These are phyloP conservation scores for Didymella arachidicola DNA, from an alignment of 2,329 filamentous ascomycete genomes.

Conservation along the genomic window DNA sequence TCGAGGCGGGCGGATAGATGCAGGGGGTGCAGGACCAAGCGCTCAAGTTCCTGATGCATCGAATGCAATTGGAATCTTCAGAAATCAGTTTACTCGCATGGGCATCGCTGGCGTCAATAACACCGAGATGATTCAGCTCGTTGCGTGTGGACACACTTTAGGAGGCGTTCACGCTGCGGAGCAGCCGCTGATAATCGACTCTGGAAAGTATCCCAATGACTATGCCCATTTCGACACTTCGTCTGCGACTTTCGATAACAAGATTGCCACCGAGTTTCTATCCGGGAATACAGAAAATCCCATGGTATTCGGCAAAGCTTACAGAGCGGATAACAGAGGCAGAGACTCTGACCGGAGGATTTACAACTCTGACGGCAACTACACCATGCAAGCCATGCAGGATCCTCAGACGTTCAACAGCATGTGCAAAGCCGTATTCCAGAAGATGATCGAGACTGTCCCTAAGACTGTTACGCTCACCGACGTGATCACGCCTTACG, in stretches of 20 bases:
- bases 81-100: constrained; percentile 64
- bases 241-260: constrained; percentile 61
- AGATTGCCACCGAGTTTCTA: constrained; percentile 65
- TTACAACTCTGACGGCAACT: constrained; percentile 64
- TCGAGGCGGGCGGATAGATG: constrained; percentile 63
- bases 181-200: constrained; percentile 62
- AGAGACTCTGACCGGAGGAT: constrained; percentile 65
- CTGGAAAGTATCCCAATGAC: constrained; percentile 53
- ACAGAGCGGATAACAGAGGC: constrained; percentile 42
- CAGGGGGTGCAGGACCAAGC: constrained; percentile 55
- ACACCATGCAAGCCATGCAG: constrained; percentile 60
- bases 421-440: constrained; percentile 61
- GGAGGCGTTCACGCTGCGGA: constrained; percentile 65
- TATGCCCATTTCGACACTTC: constrained; percentile 53
- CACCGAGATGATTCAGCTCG: constrained; percentile 67
- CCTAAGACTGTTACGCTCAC: constrained; percentile 61
- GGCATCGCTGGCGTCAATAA: constrained; percentile 57
- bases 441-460: constrained; percentile 69
- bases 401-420: constrained; percentile 56
- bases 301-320: constrained; percentile 62
- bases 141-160: constrained; percentile 68
- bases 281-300: constrained; percentile 63
- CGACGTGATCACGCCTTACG: constrained; percentile 63
- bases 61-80: constrained; percentile 62
- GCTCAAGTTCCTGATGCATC: constrained; percentile 67